Conservation (phyloP, 2,329 filamentous ascomycete species). For the Magnaporthiopsis incrustans region DNA sequence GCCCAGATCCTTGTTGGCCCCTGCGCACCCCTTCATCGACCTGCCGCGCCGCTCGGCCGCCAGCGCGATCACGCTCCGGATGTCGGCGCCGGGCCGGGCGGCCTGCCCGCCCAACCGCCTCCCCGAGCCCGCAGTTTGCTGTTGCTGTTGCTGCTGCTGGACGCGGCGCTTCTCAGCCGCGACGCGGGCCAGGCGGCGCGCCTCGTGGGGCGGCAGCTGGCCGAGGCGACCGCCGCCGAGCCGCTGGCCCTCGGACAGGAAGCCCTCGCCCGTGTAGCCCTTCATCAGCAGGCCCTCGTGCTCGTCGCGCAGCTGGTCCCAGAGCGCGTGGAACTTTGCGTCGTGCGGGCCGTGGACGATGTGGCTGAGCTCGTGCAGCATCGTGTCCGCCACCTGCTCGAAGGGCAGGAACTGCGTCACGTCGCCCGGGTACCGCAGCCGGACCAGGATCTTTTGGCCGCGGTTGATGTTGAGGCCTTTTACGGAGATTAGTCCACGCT, state of each 20-base stretch:
- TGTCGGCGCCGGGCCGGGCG: constrained; percentile 50
- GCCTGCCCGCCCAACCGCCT: constrained; percentile 61
- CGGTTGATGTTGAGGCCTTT: constrained; percentile 67
- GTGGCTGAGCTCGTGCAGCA: constrained; percentile 92
- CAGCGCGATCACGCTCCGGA: constrained; percentile 63
- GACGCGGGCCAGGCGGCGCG: constrained; percentile 62
- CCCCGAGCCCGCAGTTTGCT: constrained; percentile 23
- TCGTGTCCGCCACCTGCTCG: constrained; percentile 77
- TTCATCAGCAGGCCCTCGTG: constrained; percentile 67
- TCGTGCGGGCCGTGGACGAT: constrained; percentile 81
- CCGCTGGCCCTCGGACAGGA: constrained; percentile 65
- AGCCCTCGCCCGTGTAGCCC: constrained; percentile 86
- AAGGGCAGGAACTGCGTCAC: constrained; percentile 69
- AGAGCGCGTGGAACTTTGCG: constrained; percentile 71
- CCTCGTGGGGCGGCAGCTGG: constrained; percentile 61
- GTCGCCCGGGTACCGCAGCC: constrained; percentile 70
- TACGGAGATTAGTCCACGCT: too few relatives aligned
- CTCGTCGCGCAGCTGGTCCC: constrained; percentile 85
- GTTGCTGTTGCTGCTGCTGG: constrained; percentile 8
- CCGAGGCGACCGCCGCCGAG: constrained; percentile 52
- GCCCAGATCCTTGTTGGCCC: constrained; percentile 63
- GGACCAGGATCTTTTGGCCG: constrained; percentile 73
- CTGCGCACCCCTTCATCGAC: constrained; percentile 57
- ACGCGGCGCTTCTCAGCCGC: constrained; percentile 63
- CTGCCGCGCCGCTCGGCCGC: constrained; percentile 62